Percentiles rank a stretch among this genome's conserved stretches.
These are phyloP conservation scores for Erodium moschatum DNA, from an alignment of 441 rosid genomes.

Conservation along the genomic window DNA sequence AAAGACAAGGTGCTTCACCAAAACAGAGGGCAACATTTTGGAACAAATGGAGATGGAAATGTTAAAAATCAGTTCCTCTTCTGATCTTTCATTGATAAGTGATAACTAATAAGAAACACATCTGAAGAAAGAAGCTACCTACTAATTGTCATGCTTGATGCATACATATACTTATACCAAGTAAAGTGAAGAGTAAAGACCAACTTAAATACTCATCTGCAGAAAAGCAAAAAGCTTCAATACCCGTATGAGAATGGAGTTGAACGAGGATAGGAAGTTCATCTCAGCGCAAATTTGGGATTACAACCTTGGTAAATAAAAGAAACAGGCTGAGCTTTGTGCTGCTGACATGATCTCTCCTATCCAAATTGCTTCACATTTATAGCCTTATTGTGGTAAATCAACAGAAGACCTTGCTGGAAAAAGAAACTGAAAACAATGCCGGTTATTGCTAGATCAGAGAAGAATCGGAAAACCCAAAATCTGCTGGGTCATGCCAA, in stretches of 20 bases:
- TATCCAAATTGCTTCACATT: not conserved
- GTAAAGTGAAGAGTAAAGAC: not conserved
- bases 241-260: not conserved
- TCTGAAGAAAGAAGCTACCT: not conserved
- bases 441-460: not conserved
- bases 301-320: not conserved
- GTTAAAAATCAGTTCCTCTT: not conserved
- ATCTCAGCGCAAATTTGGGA: not conserved
- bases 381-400: not conserved
- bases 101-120: not conserved
- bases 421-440: not conserved
- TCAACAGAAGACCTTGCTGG: not conserved
- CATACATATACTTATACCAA: too few species aligned
- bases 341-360: conserved; percentile 9
- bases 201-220: not conserved
- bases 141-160: too few species aligned
- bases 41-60: too few species aligned
- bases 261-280: not conserved
- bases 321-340: not conserved
- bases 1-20: too few species aligned
- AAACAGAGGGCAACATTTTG: too few species aligned
- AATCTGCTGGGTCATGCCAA: not conserved
- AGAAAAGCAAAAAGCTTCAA: not conserved
- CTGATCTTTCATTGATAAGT: not conserved
- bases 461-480: not conserved